These are phyloP conservation scores for Amanita pallidorosea DNA, from an alignment of 768 basidiomycete species.

Conservation along the genomic window DNA sequence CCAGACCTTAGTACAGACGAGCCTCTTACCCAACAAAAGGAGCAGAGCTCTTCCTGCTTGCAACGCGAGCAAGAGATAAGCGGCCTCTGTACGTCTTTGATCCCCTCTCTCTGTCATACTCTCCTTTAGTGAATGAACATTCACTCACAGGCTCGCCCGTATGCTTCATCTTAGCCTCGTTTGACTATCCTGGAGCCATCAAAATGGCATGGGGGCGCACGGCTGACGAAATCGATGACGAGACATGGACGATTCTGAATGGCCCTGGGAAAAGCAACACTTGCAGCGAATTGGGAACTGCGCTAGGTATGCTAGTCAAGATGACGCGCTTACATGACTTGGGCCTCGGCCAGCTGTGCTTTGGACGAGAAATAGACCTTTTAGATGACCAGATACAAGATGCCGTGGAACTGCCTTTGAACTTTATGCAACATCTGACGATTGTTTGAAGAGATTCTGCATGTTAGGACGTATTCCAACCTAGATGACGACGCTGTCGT, in stretches of 20 bases:
- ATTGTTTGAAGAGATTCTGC: background rate
- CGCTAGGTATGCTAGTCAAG: constrained; percentile 54
- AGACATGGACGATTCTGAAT: constrained; percentile 54
- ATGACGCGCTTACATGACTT: constrained; percentile 72
- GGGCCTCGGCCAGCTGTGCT: constrained; percentile 56
- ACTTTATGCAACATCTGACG: background rate
- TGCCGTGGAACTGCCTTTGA: background rate
- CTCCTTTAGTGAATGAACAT: background rate
- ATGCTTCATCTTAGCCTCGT: constrained; percentile 66
- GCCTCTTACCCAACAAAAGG: constrained; percentile 2
- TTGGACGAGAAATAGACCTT: constrained; percentile 15
- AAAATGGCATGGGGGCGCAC: constrained; percentile 59
- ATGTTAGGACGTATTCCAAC: background rate
- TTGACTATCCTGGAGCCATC: constrained; percentile 52
- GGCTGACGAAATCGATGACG: constrained; percentile 59
- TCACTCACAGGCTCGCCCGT: constrained; percentile 55
- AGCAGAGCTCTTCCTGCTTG: constrained; percentile 23
- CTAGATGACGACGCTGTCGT: background rate
- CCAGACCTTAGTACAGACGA: constrained; percentile 27
- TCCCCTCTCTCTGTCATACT: background rate
- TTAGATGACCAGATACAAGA: background rate
- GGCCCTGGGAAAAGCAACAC: constrained; percentile 24
- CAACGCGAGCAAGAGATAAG: constrained; percentile 60
- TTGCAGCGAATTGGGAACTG: constrained; percentile 21
- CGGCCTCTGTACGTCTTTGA: constrained; percentile 52